phyloP scores from a whole-genome alignment of 495 filamentous ascomycete species.

The Tuber microsphaerosporum region DNA sequence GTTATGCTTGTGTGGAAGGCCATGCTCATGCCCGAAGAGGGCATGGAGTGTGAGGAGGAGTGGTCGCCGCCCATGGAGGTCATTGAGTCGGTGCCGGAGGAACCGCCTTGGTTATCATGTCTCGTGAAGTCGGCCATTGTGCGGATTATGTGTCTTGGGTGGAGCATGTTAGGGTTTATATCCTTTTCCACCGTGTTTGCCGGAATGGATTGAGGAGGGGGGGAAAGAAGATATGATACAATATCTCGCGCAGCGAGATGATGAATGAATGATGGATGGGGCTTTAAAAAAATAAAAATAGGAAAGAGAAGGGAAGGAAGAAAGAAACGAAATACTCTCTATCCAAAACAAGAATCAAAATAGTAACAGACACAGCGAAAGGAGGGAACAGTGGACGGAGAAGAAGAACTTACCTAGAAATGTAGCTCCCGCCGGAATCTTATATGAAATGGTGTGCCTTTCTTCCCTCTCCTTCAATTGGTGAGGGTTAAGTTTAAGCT shows the following conservation, averaged over 20 bases:
- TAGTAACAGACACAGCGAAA: slow-evolving; percentile 15
- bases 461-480: neutral
- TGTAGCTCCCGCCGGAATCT: neutral
- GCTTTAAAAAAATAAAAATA: neutral
- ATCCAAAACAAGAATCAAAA: slow-evolving; percentile 15
- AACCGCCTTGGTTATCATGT: slow-evolving; percentile 9
- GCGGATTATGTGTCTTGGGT: slow-evolving; percentile 12
- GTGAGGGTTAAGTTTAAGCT: neutral
- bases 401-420: neutral
- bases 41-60: slow-evolving; percentile 16
- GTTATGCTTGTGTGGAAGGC: slow-evolving; percentile 58
- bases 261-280: slow-evolving; percentile 1
- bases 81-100: slow-evolving; percentile 11
- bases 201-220: neutral
- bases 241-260: slow-evolving; percentile 13
- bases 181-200: slow-evolving; percentile 4
- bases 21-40: slow-evolving; percentile 44
- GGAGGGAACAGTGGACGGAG: neutral
- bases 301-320: neutral
- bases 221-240: neutral
- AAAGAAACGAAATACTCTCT: slow-evolving; percentile 17
- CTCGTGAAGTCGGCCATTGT: slow-evolving; percentile 37
- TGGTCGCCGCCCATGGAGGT: slow-evolving; percentile 17
- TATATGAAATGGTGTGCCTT: neutral
- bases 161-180: slow-evolving; percentile 10